Conservation (phyloP, 805 yeast genomes). For the Lipomyces starkeyi region DNA sequence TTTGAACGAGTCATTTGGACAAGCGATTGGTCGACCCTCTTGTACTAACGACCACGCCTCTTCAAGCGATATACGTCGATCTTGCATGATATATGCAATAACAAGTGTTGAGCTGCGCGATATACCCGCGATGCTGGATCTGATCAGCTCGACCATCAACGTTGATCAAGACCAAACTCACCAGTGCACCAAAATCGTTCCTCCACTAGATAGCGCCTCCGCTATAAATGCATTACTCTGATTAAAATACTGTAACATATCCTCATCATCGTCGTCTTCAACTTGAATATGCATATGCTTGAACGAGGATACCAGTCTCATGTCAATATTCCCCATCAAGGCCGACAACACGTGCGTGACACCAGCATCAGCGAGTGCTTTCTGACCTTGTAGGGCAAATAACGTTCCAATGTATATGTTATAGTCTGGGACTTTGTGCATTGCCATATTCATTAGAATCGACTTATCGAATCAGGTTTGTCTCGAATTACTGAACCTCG, state of each 20-base stretch:
- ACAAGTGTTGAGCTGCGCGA: slow-evolving; percentile 87
- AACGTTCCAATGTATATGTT: slow-evolving; percentile 77
- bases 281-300: slow-evolving; percentile 59
- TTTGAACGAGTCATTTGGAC: slow-evolving; percentile 76
- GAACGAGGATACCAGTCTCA: slow-evolving; percentile 55
- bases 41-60: slow-evolving; percentile 79
- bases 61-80: slow-evolving; percentile 61
- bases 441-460: slow-evolving; percentile 42
- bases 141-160: slow-evolving; percentile 59
- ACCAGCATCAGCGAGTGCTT: slow-evolving; percentile 58
- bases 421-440: slow-evolving; percentile 70
- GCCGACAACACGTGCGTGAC: slow-evolving; percentile 78
- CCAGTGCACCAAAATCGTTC: slow-evolving; percentile 51
- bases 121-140: slow-evolving; percentile 85
- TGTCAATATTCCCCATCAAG: slow-evolving; percentile 67
- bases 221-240: slow-evolving; percentile 71
- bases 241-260: slow-evolving; percentile 68
- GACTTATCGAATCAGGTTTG: background rate
- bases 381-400: slow-evolving; percentile 62
- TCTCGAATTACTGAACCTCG: too few relatives aligned
- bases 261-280: slow-evolving; percentile 72
- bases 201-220: slow-evolving; percentile 50
- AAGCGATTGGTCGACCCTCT: slow-evolving; percentile 62
- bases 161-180: slow-evolving; percentile 40
- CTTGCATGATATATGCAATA: slow-evolving; percentile 86